These are phyloP conservation scores for Magnaporthales sp. DNA, from an alignment of 2,329 filamentous ascomycete species.

Conservation along the genomic window DNA sequence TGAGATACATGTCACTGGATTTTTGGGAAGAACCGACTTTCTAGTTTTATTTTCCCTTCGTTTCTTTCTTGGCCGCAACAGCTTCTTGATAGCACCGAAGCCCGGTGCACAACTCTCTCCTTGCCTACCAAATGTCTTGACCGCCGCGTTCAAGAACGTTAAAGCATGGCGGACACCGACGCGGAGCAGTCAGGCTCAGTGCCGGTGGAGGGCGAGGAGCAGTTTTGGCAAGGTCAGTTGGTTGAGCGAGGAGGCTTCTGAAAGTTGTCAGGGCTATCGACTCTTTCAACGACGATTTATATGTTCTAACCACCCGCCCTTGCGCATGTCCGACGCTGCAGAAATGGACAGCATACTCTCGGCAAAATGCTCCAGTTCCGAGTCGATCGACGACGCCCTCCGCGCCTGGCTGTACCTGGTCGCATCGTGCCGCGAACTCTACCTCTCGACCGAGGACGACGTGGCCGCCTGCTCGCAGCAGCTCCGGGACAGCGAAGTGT, in stretches of 20 bases:
- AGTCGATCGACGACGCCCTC: constrained; percentile 71
- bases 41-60: not conserved
- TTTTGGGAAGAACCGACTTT: not conserved
- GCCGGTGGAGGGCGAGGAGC: constrained; percentile 68
- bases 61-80: not conserved
- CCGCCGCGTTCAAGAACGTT: constrained; percentile 6
- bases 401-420: constrained; percentile 77
- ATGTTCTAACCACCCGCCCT: not conserved
- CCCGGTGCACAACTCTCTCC: not conserved
- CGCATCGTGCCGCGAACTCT: constrained; percentile 65
- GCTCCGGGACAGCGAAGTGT: constrained; percentile 69
- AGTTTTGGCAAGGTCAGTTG: constrained; percentile 75
- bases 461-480: constrained; percentile 71
- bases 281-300: not conserved
- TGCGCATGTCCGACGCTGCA: constrained; percentile 15
- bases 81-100: not conserved
- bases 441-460: constrained; percentile 68
- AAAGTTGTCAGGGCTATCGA: not conserved
- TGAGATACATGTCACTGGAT: not conserved
- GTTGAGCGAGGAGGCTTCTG: not conserved
- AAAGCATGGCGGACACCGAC: constrained; percentile 54
- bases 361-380: constrained; percentile 35
- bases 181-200: constrained; percentile 35
- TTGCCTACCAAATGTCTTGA: constrained; percentile 4
- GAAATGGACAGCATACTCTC: constrained; percentile 39